Evolutionary conservation across 495 filamentous ascomycete species (phyloP).

Genomic region (Tricharina praecox): DNA sequence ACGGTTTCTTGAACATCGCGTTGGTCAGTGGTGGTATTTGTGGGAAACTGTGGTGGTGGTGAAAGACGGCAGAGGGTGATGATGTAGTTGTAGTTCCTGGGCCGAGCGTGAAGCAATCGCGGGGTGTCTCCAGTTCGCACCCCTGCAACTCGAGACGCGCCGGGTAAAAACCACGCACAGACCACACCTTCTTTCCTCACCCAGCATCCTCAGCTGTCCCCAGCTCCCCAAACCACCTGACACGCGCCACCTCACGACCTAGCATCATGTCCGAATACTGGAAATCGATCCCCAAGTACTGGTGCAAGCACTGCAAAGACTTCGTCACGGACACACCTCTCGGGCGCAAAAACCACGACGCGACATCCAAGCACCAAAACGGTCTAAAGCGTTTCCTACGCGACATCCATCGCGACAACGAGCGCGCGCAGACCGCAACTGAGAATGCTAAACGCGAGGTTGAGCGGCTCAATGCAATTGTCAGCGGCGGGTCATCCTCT

Average conservation of each 20-base stretch:
- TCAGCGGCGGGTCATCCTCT: constrained; percentile 25
- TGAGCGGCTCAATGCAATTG: constrained; percentile 63
- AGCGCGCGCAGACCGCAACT: constrained; percentile 58
- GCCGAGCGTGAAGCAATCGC: too few species aligned
- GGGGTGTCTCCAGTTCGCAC: neutral
- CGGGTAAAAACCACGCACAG: constrained; percentile 3
- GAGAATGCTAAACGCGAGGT: constrained; percentile 73
- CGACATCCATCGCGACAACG: constrained; percentile 66
- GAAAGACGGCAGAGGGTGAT: too few species aligned
- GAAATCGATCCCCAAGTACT: constrained; percentile 95
- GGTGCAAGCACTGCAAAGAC: constrained; percentile 92
- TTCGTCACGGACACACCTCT: constrained; percentile 86
- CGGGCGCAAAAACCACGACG: constrained; percentile 78
- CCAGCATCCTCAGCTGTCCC: constrained; percentile 2
- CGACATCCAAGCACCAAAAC: constrained; percentile 72
- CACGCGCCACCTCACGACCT: too few species aligned
- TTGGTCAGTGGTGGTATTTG: constrained; percentile 2
- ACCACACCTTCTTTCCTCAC: neutral
- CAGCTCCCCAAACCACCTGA: too few species aligned
- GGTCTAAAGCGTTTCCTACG: constrained; percentile 78
- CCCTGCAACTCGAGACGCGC: neutral
- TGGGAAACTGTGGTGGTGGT: neutral
- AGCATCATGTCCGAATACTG: constrained; percentile 81
- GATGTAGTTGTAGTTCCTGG: too few species aligned
- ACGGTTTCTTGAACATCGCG: constrained; percentile 91